Base-by-base conservation (phyloP, 495 filamentous ascomycete genomes). In the Penicillium roqueforti region DNA sequence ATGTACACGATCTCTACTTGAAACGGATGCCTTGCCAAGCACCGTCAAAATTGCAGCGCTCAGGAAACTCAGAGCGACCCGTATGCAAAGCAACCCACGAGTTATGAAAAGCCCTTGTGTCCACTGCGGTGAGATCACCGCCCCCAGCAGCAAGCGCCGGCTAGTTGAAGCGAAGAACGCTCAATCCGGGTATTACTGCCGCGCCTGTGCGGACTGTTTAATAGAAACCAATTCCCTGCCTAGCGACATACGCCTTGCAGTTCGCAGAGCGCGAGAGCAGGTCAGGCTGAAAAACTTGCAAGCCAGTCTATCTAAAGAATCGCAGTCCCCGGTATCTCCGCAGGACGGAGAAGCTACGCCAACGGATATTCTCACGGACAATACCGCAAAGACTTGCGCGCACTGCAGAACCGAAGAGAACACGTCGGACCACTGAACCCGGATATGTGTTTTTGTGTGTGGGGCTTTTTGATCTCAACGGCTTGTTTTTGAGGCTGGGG, bases 51-150 rank as follows among this genome's bases (percentile, higher is more conserved):
- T 52, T 16, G 31, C 19, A 11, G 40, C 50, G 29, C 28, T 52
- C 4, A 23, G 11, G 10, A 34, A 31, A 9, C 29, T 43, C 29
- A 29, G 50, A n/a, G 28, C 6, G 20, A 52, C 13, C n/a, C 42
- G 13, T 16, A 26, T 31, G 32, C 32, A 36, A 45, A 29, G n/a
- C 4, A 34, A 22, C 19, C 34, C 34, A 4, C 26, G 47, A 10
- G 34, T 11, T 1, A 8, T 20, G 40, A 44, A 44, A 11, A 52
- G 39, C 18, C 50, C 50, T 4, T 52, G 50, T 14, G 8, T 9
- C 11, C 50, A 52, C 29, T 52, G 50, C 31, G 50, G 50, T 11
- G 28, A 32, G 8, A 52, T 44, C n/a, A 52, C 50, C 0, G 7
- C 16, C 13, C 50, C 50, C 3, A 41, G 50, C 19, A 43, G 50